Evolutionary conservation across 805 yeast species (phyloP).

Genomic region (Yamadazyma ubonensis): DNA sequence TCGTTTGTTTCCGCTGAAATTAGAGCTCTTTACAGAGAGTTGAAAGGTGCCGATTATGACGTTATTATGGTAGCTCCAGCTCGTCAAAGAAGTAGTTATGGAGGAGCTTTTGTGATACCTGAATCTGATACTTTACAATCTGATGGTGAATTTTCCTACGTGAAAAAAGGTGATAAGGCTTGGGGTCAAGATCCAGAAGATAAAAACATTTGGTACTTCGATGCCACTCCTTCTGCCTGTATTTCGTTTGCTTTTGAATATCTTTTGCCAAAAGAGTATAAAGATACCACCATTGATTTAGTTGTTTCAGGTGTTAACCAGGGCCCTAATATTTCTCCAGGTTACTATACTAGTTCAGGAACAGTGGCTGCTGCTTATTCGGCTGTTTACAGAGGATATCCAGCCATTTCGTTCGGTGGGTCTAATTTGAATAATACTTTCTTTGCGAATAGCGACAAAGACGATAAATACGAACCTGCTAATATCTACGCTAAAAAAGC

Average conservation of each 20-base stretch:
- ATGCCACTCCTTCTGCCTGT: slow-evolving; percentile 53
- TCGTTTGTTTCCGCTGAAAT: slow-evolving; percentile 57
- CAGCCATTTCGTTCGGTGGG: slow-evolving; percentile 52
- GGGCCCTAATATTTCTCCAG: slow-evolving; percentile 47
- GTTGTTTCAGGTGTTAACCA: slow-evolving; percentile 54
- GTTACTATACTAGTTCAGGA: slow-evolving; percentile 45
- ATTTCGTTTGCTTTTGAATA: slow-evolving; percentile 50
- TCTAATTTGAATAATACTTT: slow-evolving; percentile 45
- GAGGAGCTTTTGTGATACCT: slow-evolving; percentile 52
- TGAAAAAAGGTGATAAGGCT: slow-evolving; percentile 48
- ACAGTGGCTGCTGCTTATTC: slow-evolving; percentile 51
- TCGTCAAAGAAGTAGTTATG: slow-evolving; percentile 51
- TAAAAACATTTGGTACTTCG: slow-evolving; percentile 48
- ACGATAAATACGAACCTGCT: slow-evolving; percentile 37
- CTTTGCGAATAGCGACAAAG: slow-evolving; percentile 41
- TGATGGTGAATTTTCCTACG: slow-evolving; percentile 50
- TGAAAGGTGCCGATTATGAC: slow-evolving; percentile 47
- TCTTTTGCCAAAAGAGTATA: slow-evolving; percentile 43
- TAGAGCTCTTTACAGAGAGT: slow-evolving; percentile 52
- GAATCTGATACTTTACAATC: slow-evolving; percentile 34
- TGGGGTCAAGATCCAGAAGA: slow-evolving; percentile 50
- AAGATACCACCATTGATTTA: slow-evolving; percentile 43
- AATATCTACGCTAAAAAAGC: slow-evolving; percentile 46
- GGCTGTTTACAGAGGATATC: slow-evolving; percentile 47
- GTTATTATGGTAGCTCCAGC: slow-evolving; percentile 54